A percentile compares a stretch with the other conserved stretches of the same genome.
Evolutionary conservation across 2,329 filamentous ascomycete species (phyloP).

Genomic region (Ambrosiella cleistominuta): DNA sequence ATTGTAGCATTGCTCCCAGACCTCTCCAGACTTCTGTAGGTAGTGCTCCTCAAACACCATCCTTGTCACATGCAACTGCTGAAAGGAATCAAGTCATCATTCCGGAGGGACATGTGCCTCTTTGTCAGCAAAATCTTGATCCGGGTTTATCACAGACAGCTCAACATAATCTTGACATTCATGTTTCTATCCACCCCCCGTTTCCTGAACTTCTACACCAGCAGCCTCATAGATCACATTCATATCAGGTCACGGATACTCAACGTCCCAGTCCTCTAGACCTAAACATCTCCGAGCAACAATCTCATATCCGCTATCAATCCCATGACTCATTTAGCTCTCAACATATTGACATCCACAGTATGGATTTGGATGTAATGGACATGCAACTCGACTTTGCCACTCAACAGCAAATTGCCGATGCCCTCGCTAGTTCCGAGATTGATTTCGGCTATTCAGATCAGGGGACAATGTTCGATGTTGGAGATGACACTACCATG

Average conservation of each 20-base stretch:
- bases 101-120: not conserved
- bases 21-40: not conserved
- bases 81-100: not conserved
- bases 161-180: slow-evolving; percentile 11
- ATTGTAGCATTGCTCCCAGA: slow-evolving; percentile 15
- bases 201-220: not conserved
- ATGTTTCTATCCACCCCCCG: not conserved
- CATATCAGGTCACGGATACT: not conserved
- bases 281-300: not conserved
- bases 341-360: not conserved
- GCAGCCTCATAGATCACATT: not conserved
- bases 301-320: not conserved
- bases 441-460: slow-evolving; percentile 7
- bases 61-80: not conserved
- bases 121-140: slow-evolving; percentile 16
- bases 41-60: slow-evolving; percentile 10
- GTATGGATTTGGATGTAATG: slow-evolving; percentile 1
- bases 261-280: not conserved
- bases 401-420: slow-evolving; percentile 3
- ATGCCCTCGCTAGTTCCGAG: slow-evolving; percentile 3
- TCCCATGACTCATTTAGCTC: slow-evolving; percentile 4
- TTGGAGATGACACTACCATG: slow-evolving; percentile 3
- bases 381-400: slow-evolving; percentile 1
- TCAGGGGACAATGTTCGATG: slow-evolving; percentile 1
- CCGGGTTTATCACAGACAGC: slow-evolving; percentile 13